Base-by-base conservation (phyloP, 352 stramenopile genomes). In the Pythium phragmiticola region DNA sequence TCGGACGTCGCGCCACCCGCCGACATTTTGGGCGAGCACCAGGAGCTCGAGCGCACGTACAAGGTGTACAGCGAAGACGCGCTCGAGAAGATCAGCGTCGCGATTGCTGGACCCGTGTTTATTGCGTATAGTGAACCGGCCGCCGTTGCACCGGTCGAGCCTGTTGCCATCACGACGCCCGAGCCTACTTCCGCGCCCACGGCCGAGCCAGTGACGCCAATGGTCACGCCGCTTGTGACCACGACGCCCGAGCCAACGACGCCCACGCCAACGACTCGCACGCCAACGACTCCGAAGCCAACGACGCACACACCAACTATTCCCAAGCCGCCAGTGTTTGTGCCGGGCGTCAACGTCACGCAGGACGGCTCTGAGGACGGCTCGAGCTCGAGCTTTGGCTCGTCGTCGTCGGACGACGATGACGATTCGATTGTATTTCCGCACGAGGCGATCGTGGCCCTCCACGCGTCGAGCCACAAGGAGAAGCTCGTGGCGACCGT, bases 401-500 rank as follows among this genome's bases (percentile, higher is more conserved):
- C 55, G 30, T 55, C 56, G 16, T 70, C 63, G 57, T 28, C 52
- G 21, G 50, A 48, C 16, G 57, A 68, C 6, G 67, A 55, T 17
- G 66, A 63, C 30, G 26, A 30, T 30, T 30, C 26, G 26, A 77
- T 82, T 45, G 57, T 73, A 42, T 70, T 81, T 45, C 65, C 72
- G 21, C 69, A 53, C 1, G 74, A 68, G 48, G 72, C 75, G 26
- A 1, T 30, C 57, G 39, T 85, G 21, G 54, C 76, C 63, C 37
- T 68, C 46, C 43, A 56, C 51, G 42, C 51, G 2, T 41, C 50
- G 19, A 58, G 46, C 61, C 61, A 65, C 75, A 69, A 70, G 55
- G 48, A 57, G 47, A 70, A 67, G 52, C 51, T 87, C 2, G 73
- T 86, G 50, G 77, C 77, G 34, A 82, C 67, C 49, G 75, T 89